Evolutionary conservation across 2,329 filamentous ascomycete genomes (phyloP).

Genomic region (Sordariomycetes sp.): DNA sequence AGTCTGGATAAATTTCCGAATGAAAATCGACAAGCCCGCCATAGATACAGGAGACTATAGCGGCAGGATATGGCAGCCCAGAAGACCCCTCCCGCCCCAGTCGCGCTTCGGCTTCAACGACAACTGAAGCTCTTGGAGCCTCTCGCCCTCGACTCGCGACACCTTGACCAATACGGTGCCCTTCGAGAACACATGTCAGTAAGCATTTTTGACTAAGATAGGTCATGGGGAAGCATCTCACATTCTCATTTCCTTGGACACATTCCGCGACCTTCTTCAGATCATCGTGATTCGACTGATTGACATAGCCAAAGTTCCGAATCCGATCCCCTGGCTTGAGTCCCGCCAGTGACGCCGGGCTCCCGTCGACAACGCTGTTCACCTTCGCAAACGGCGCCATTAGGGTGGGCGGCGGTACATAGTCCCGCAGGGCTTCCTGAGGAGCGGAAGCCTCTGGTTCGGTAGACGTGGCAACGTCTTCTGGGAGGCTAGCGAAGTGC

Average conservation of each 20-base stretch:
- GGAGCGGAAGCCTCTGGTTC: neutral
- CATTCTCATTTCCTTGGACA: slow-evolving; percentile 80
- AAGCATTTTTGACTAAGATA: neutral
- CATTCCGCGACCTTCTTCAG: slow-evolving; percentile 78
- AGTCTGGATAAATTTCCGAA: too few species aligned
- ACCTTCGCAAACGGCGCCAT: slow-evolving; percentile 73
- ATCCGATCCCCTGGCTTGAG: slow-evolving; percentile 71
- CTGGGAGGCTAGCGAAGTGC: slow-evolving; percentile 64
- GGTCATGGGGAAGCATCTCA: slow-evolving; percentile 33
- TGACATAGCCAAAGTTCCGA: slow-evolving; percentile 72
- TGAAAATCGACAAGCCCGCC: too few species aligned
- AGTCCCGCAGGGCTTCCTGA: slow-evolving; percentile 2
- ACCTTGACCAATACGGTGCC: slow-evolving; percentile 57
- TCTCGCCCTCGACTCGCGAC: slow-evolving; percentile 29
- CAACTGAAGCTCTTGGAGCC: slow-evolving; percentile 48
- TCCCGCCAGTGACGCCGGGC: slow-evolving; percentile 74
- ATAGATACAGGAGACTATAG: slow-evolving; percentile 18
- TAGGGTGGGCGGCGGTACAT: slow-evolving; percentile 1
- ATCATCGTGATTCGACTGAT: slow-evolving; percentile 73
- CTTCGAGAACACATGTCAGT: slow-evolving; percentile 26
- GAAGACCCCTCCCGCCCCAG: slow-evolving; percentile 81
- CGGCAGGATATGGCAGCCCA: slow-evolving; percentile 84
- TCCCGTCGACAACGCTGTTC: slow-evolving; percentile 64
- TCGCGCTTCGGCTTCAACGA: slow-evolving; percentile 62
- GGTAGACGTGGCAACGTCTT: slow-evolving; percentile 14